phyloP scores from a whole-genome alignment of 2,329 filamentous ascomycete species.

The Laburnicola sp. region DNA sequence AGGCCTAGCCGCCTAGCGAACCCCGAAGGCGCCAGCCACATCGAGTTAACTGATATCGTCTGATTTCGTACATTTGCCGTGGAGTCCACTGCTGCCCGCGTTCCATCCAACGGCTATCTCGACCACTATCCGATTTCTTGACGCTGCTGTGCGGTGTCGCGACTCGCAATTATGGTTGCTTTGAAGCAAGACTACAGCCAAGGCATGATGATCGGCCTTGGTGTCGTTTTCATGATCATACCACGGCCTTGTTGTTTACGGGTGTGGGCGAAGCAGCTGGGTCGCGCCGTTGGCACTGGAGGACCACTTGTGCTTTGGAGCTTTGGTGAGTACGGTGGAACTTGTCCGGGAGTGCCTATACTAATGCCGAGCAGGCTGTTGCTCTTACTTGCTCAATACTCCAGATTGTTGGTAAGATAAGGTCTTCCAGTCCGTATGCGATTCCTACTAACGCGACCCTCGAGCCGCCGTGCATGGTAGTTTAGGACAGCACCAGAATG shows the following conservation, averaged over 20 bases:
- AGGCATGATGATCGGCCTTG: slow-evolving; percentile 12
- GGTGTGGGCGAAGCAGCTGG: slow-evolving; percentile 9
- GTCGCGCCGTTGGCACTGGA: slow-evolving; percentile 5
- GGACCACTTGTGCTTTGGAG: slow-evolving; percentile 7
- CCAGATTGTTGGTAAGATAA: slow-evolving; percentile 8
- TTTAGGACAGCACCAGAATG: slow-evolving; percentile 12
- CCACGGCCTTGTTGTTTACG: slow-evolving; percentile 10
- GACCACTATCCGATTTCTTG: not conserved
- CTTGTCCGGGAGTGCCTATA: not conserved
- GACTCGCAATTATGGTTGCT: slow-evolving; percentile 1
- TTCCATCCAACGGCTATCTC: no score
- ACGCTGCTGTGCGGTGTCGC: not conserved
- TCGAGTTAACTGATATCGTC: no score
- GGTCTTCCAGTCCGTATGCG: not conserved
- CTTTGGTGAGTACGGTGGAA: slow-evolving; percentile 7
- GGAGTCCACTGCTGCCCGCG: no score
- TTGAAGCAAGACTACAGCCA: slow-evolving; percentile 13
- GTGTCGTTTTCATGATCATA: slow-evolving; percentile 9
- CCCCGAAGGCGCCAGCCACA: no score
- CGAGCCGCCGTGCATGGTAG: slow-evolving; percentile 9
- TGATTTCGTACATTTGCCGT: no score
- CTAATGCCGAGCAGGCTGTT: slow-evolving; percentile 4
- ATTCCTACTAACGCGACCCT: not conserved
- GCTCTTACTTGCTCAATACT: slow-evolving; percentile 6
- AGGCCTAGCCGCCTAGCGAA: no score